Evolutionary conservation across 345 rosid genomes (phyloP).

Genomic region (Passiflora organensis): DNA sequence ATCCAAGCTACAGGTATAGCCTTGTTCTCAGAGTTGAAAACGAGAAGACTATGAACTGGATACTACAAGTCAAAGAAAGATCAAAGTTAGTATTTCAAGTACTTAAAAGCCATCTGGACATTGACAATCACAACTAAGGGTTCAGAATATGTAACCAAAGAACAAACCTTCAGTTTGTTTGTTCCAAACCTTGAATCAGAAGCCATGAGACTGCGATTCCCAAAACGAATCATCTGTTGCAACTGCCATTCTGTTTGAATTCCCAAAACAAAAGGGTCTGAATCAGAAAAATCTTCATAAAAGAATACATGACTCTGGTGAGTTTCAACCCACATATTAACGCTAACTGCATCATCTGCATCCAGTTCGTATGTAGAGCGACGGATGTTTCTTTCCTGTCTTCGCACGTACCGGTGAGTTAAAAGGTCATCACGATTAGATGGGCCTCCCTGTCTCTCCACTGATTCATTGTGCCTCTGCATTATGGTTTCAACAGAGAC

Average conservation of each 20-base stretch:
- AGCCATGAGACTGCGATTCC: slow-evolving; percentile 75
- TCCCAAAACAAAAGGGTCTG: slow-evolving; percentile 74
- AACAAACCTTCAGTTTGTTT: slow-evolving; percentile 78
- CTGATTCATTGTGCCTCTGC: slow-evolving; percentile 91
- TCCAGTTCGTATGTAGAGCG: slow-evolving; percentile 78
- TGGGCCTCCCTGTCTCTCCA: slow-evolving; percentile 91
- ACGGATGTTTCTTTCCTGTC: slow-evolving; percentile 88
- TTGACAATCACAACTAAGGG: not conserved
- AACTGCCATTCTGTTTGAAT: slow-evolving; percentile 97
- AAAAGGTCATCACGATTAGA: slow-evolving; percentile 79
- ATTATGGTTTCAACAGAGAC: slow-evolving; percentile 94
- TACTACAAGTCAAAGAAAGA: slow-evolving; percentile 42
- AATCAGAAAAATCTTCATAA: slow-evolving; percentile 64
- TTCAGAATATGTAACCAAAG: slow-evolving; percentile 4
- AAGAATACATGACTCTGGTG: slow-evolving; percentile 75
- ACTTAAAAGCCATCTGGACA: slow-evolving; percentile 8
- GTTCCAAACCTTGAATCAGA: slow-evolving; percentile 93
- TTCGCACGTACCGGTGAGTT: slow-evolving; percentile 84
- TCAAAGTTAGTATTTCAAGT: slow-evolving; percentile 25
- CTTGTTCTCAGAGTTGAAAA: slow-evolving; percentile 86
- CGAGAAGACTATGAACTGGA: slow-evolving; percentile 82
- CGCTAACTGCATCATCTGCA: slow-evolving; percentile 68
- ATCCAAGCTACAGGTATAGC: slow-evolving; percentile 98
- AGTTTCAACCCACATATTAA: slow-evolving; percentile 81
- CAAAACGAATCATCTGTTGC: slow-evolving; percentile 96